Conservation (phyloP, 306 rosid genomes). For the Argentina anserina region DNA sequence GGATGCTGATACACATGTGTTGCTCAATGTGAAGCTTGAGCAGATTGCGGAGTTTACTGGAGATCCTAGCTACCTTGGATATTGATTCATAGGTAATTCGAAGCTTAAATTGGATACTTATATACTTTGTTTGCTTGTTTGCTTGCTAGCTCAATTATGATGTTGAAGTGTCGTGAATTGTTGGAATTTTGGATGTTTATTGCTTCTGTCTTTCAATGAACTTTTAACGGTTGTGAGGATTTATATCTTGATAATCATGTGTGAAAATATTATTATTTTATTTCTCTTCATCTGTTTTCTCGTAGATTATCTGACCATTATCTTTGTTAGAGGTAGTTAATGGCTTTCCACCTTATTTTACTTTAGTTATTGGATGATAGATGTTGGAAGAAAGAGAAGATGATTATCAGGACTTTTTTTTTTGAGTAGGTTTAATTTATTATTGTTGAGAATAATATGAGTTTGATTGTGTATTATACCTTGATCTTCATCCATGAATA, state of each 20-base stretch:
- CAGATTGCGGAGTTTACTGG: constrained; percentile 85
- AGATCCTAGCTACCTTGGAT: constrained; percentile 73
- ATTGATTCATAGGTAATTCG: constrained; percentile 38
- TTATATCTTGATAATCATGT: neutral
- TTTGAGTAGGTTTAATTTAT: too few species aligned
- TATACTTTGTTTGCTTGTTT: neutral
- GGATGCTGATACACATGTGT: constrained; percentile 73
- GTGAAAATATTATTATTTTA: neutral
- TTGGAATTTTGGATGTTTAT: neutral
- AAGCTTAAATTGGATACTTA: neutral
- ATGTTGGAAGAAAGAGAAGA: too few species aligned
- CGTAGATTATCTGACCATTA: neutral
- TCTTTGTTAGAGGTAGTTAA: neutral
- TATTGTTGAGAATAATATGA: neutral
- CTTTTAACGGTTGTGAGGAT: neutral
- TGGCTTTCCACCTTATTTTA: neutral
- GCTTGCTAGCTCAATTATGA: neutral
- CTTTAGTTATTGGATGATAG: neutral
- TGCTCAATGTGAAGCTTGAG: constrained; percentile 58
- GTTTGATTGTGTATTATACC: neutral
- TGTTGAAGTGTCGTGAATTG: neutral
- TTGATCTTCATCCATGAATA: neutral
- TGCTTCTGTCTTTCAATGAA: neutral
- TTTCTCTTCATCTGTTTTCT: neutral
- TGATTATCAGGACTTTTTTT: too few species aligned